Evolutionary conservation across 306 rosid genomes (phyloP).

Genomic region (Casuarina equisetifolia): DNA sequence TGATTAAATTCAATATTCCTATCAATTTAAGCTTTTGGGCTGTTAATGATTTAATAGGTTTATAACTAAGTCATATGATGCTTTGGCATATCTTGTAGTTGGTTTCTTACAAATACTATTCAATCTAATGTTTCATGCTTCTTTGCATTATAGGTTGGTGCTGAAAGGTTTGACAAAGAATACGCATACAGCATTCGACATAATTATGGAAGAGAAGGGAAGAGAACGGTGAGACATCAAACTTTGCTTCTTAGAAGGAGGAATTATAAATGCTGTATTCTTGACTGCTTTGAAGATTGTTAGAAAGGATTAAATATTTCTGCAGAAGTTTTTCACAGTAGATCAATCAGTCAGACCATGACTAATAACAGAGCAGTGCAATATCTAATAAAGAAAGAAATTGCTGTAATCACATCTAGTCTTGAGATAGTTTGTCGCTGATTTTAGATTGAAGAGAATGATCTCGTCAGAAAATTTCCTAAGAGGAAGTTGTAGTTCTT

Average conservation of each 20-base stretch:
- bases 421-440: conserved; percentile 10
- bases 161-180: conserved; percentile 93
- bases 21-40: no score
- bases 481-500: neutral
- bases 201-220: conserved; percentile 92
- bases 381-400: neutral
- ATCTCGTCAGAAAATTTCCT: neutral
- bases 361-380: neutral
- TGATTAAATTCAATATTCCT: no score
- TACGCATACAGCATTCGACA: conserved; percentile 82
- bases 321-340: neutral
- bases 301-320: neutral
- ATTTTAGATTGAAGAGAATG: neutral
- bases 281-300: neutral
- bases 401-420: conserved; percentile 5
- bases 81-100: conserved; percentile 1
- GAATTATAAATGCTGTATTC: neutral
- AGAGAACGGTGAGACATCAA: conserved; percentile 73
- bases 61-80: neutral
- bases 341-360: neutral
- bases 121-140: conserved; percentile 25
- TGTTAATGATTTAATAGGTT: no score
- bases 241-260: neutral
- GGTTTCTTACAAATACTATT: conserved; percentile 21
- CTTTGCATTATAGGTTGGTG: conserved; percentile 63